Base-by-base conservation (phyloP, 2,329 filamentous ascomycete genomes). In the Pezicula neosporulosa region DNA sequence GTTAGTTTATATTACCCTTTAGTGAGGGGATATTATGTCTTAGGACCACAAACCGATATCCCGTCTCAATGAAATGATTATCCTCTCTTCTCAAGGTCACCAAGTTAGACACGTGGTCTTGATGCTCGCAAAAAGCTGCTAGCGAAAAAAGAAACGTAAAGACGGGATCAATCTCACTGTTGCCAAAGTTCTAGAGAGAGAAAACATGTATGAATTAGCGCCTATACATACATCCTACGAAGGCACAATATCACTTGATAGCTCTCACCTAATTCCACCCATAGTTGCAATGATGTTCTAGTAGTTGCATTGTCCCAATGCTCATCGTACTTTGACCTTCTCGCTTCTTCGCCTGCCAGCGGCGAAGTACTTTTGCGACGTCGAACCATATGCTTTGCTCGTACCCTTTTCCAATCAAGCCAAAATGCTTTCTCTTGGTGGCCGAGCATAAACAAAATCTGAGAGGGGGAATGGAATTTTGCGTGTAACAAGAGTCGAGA, bases 21-120 rank as follows among this genome's bases (percentile, higher is more conserved):
- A n/a, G n/a, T n/a, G 9, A 7, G 4, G 28, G 6, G 28, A 12
- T 30, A 30, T 4, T 21, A 21, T 21, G 21, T 21, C 4, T 30
- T 30, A 4, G 6, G 10, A 30, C 2, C 8, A 37, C 56, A 27
- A 59, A 63, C 62, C 63, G 43, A 50, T 68, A 69, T 43, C 67
- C 66, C 2, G 66, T 65, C 33, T 64, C 60, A 24, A 70, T 68
- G 35, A 64, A 65, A n/a, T 68, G 64, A 50, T 68, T 70, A 46
- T 68, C 67, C n/a, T 65, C 57, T 44, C 59, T 64, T 24, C 5
- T 24, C 5, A 28, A 47, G 6, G 21, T 49, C 47, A 52, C 53
- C 52, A 16, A 49, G 48, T 52, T 53, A 57, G 13, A 36, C 13
- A 21, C 48, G 43, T 50, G n/a, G 19, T 19, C 38, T 16, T 15